Conservation (phyloP, 768 basidiomycete genomes). For the Macrolepiota dolichaula region DNA sequence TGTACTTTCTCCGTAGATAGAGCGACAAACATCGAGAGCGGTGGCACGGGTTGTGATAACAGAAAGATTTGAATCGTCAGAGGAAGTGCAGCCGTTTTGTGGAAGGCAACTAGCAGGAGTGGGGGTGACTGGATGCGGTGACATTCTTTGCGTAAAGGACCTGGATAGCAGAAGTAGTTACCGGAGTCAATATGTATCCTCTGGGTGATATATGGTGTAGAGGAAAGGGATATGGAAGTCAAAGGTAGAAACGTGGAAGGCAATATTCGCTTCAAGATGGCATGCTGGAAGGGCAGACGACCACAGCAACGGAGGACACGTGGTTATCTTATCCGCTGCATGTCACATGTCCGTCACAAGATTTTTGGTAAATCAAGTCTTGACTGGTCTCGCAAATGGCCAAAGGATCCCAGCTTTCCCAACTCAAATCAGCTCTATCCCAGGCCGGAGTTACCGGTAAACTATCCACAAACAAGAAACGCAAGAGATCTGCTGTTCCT, state of each 20-base stretch:
- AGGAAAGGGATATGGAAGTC: background rate
- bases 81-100: slow-evolving; percentile 10
- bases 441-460: slow-evolving; percentile 74
- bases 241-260: background rate
- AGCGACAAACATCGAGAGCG: slow-evolving; percentile 66
- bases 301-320: background rate
- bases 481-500: slow-evolving; percentile 50
- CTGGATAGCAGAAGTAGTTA: background rate
- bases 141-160: background rate
- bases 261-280: background rate
- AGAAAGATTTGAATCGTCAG: slow-evolving; percentile 30
- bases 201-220: background rate
- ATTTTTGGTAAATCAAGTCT: slow-evolving; percentile 16
- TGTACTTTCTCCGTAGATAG: slow-evolving; percentile 60
- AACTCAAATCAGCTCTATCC: slow-evolving; percentile 83
- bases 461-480: slow-evolving; percentile 56
- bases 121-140: slow-evolving; percentile 12
- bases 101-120: slow-evolving; percentile 14
- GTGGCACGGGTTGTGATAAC: slow-evolving; percentile 48
- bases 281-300: background rate
- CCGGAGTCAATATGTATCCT: background rate
- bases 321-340: slow-evolving; percentile 10
- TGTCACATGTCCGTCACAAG: slow-evolving; percentile 20
- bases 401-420: slow-evolving; percentile 86
- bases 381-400: slow-evolving; percentile 42